A percentile compares a stretch with the other conserved stretches of the same genome.
Evolutionary conservation across 768 basidiomycete species (phyloP).

Genomic region (Mycena latifolia): DNA sequence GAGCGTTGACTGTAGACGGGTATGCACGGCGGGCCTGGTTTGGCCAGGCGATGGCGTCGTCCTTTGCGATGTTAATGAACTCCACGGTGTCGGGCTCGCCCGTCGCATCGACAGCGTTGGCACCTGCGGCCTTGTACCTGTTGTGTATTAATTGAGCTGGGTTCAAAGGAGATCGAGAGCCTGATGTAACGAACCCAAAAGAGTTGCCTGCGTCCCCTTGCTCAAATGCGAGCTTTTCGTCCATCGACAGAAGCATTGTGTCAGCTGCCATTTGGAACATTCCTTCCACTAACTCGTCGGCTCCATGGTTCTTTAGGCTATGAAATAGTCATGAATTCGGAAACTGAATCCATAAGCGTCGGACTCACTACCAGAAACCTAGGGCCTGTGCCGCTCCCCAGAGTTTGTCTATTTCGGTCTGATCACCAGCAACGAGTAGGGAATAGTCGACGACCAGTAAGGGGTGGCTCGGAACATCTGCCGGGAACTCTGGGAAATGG

Average conservation of each 20-base stretch:
- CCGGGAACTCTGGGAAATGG: constrained; percentile 47
- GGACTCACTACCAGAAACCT: constrained; percentile 77
- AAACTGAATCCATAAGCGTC: not conserved
- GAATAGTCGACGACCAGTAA: constrained; percentile 68
- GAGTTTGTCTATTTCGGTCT: constrained; percentile 59
- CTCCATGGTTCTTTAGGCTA: constrained; percentile 70
- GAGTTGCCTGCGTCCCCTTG: constrained; percentile 63
- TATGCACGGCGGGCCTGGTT: constrained; percentile 65
- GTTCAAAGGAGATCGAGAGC: not conserved
- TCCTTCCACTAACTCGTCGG: constrained; percentile 56
- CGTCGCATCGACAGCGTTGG: constrained; percentile 70
- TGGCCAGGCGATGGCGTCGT: constrained; percentile 76
- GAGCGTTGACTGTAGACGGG: constrained; percentile 61
- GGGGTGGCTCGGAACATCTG: constrained; percentile 63
- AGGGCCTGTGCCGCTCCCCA: constrained; percentile 70
- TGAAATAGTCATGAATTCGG: not conserved
- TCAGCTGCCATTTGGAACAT: constrained; percentile 72
- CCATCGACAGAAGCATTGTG: constrained; percentile 64
- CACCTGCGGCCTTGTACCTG: constrained; percentile 75
- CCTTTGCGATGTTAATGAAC: constrained; percentile 77
- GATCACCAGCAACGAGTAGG: constrained; percentile 51
- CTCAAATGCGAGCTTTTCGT: constrained; percentile 70
- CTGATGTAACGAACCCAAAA: constrained; percentile 47
- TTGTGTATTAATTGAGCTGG: constrained; percentile 32
- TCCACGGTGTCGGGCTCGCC: constrained; percentile 70